A percentile compares a stretch with the other conserved stretches of the same genome.
Evolutionary conservation across 1,284 basidiomycete species (phyloP).

Genomic region (Kwoniella shivajii): DNA sequence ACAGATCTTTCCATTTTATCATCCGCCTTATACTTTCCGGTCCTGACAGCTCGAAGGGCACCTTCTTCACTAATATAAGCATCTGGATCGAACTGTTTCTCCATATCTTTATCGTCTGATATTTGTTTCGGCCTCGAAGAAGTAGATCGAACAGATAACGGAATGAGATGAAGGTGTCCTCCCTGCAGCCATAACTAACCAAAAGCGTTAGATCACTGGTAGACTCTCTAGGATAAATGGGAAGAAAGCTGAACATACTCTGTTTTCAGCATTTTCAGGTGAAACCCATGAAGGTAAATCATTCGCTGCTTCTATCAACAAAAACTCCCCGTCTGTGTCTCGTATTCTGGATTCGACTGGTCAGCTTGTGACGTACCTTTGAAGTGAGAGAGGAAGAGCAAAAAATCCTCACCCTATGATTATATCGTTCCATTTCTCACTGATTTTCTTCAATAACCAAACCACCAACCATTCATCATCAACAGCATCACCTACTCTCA

Average conservation of each 20-base stretch:
- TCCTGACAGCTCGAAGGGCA: slow-evolving; percentile 64
- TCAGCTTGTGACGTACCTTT: not conserved
- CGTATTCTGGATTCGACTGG: slow-evolving; percentile 58
- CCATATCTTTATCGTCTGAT: slow-evolving; percentile 59
- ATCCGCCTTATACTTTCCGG: slow-evolving; percentile 58
- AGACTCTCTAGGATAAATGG: slow-evolving; percentile 34
- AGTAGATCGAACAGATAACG: slow-evolving; percentile 71
- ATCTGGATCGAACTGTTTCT: slow-evolving; percentile 58
- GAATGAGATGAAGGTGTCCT: slow-evolving; percentile 81
- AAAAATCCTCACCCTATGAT: slow-evolving; percentile 59
- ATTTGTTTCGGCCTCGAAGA: slow-evolving; percentile 60
- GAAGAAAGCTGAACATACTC: slow-evolving; percentile 62
- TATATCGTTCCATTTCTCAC: slow-evolving; percentile 71
- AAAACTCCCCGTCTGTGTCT: slow-evolving; percentile 93
- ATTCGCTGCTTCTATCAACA: slow-evolving; percentile 95
- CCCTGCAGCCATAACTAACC: slow-evolving; percentile 83
- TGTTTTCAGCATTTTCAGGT: slow-evolving; percentile 85
- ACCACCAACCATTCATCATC: slow-evolving; percentile 98
- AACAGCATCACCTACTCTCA: slow-evolving; percentile 92
- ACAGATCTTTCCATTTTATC: slow-evolving; percentile 63
- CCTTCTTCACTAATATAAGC: slow-evolving; percentile 65
- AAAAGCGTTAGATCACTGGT: slow-evolving; percentile 12
- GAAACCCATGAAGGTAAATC: slow-evolving; percentile 86
- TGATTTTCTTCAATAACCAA: slow-evolving; percentile 79
- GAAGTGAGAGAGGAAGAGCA: not conserved